A percentile compares a stretch with the other conserved stretches of the same genome.
Evolutionary conservation across 371 early-diverging fungal species (phyloP).

Genomic region (Mortierella sp.): DNA sequence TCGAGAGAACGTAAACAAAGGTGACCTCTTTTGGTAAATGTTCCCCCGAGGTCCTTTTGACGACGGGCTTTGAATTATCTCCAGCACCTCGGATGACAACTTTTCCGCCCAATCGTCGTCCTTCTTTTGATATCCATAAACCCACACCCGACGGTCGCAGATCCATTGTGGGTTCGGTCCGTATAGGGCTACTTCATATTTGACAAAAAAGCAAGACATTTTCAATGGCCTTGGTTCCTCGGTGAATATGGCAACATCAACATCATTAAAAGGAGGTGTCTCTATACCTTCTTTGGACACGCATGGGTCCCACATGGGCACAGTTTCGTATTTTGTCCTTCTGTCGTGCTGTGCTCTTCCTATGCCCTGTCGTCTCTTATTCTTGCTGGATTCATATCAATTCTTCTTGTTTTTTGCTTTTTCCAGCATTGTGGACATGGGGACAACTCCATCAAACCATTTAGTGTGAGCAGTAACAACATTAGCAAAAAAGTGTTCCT

Average conservation of each 20-base stretch:
- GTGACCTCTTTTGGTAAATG: neutral
- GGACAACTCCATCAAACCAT: neutral
- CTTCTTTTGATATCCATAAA: neutral
- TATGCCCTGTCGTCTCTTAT: neutral
- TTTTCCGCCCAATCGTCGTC: neutral
- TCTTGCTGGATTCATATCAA: neutral
- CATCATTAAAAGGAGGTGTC: no score
- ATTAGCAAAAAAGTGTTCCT: no score
- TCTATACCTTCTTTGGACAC: no score
- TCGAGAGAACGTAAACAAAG: conserved; percentile 5
- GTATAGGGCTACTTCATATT: neutral
- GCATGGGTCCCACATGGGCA: no score
- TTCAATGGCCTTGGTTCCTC: neutral
- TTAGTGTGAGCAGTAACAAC: neutral
- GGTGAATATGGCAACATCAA: no score
- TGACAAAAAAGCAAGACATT: neutral
- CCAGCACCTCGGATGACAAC: neutral
- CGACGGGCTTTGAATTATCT: conserved; percentile 1
- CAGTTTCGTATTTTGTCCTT: no score
- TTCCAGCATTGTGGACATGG: neutral
- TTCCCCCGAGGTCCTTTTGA: neutral
- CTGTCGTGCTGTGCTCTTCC: no score
- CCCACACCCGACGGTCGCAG: neutral
- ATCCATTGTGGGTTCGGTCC: neutral
- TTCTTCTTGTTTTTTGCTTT: neutral